Conservation (phyloP, 2,329 filamentous ascomycete species). For the Neonectria faginata region DNA sequence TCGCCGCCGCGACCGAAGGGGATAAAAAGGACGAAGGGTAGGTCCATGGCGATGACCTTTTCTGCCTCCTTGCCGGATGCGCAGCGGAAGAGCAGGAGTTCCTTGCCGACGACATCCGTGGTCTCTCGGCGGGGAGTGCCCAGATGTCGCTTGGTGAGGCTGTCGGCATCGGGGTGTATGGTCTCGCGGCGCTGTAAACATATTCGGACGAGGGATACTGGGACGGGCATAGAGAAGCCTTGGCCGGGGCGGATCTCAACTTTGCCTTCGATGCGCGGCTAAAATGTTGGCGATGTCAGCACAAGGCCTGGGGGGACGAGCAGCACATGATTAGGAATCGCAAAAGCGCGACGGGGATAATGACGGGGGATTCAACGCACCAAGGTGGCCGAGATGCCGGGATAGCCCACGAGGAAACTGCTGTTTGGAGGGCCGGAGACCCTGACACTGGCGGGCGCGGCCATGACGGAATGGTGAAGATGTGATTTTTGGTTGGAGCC, state of each 20-base stretch:
- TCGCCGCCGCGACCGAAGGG: slow-evolving; percentile 92
- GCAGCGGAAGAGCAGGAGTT: slow-evolving; percentile 91
- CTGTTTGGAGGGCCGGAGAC: slow-evolving; percentile 97
- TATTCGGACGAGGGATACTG: slow-evolving; percentile 93
- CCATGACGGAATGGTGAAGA: slow-evolving; percentile 37
- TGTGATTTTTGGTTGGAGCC: slow-evolving; percentile 15
- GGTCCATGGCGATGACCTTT: slow-evolving; percentile 92
- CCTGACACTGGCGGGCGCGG: slow-evolving; percentile 73
- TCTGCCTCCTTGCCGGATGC: slow-evolving; percentile 86
- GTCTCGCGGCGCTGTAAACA: slow-evolving; percentile 93
- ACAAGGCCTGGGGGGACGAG: slow-evolving; percentile 28
- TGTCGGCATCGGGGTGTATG: slow-evolving; percentile 96
- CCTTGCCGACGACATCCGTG: slow-evolving; percentile 93
- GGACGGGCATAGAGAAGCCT: slow-evolving; percentile 88
- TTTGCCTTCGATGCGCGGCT: slow-evolving; percentile 98
- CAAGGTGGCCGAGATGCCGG: slow-evolving; percentile 96
- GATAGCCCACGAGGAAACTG: slow-evolving; percentile 96
- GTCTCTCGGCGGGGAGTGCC: slow-evolving; percentile 91
- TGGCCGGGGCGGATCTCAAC: slow-evolving; percentile 92
- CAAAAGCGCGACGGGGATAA: slow-evolving; percentile 14
- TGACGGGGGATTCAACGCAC: slow-evolving; percentile 66
- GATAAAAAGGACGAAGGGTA: slow-evolving; percentile 97
- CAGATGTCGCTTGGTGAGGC: slow-evolving; percentile 90
- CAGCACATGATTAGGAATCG: slow-evolving; percentile 25
- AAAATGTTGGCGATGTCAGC: slow-evolving; percentile 37